Base-by-base conservation (phyloP, 495 filamentous ascomycete species). In the Aspergillus conjunctus region DNA sequence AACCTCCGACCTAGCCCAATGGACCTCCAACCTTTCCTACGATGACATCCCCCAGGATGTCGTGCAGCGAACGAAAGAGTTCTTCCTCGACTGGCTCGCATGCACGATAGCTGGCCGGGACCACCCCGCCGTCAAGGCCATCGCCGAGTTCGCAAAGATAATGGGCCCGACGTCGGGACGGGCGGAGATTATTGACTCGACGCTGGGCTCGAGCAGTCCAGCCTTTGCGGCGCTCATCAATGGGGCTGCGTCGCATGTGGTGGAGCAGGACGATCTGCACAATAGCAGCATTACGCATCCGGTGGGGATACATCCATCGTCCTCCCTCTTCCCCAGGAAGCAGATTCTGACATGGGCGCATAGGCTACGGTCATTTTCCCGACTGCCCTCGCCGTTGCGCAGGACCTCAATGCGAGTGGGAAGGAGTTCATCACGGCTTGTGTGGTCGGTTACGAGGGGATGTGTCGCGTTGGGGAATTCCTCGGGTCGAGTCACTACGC, bases 211-310 rank as follows among this genome's bases (percentile, higher is more conserved):
- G 0, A 72, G 63, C 9, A 72, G 66, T 31, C 65, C 73, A 0
- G 73, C 71, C 26, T 75, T 75, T 63, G 73, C 73, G 30, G 68
- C 66, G 59, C 33, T 75, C 45, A 59, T 75, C 3, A 75, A 75
- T 52, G 73, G 63, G n/a, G 73, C 69, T 30, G 60, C 73, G 12
- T 69, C 71, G 2, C 73, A 75, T 66, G 73, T 75, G 0, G 73
- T 75, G 14, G 73, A 75, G 55, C 73, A 75, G 48, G 73, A 75
- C 66, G 73, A 75, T 63, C 66, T 75, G 48, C 73, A 75, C 54
- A 75, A 73, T 59, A 58, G 70, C 10, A 75, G 73, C 58, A 75
- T 75, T 34, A 71, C 70, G 68, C 73, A 75, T 64, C 73, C 73
- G 17, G 73, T 75, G 39, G 18, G 44, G 18, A 48, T 11, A 48